Conservation (phyloP, 2,329 filamentous ascomycete genomes). For the Diaporthe longicolla region DNA sequence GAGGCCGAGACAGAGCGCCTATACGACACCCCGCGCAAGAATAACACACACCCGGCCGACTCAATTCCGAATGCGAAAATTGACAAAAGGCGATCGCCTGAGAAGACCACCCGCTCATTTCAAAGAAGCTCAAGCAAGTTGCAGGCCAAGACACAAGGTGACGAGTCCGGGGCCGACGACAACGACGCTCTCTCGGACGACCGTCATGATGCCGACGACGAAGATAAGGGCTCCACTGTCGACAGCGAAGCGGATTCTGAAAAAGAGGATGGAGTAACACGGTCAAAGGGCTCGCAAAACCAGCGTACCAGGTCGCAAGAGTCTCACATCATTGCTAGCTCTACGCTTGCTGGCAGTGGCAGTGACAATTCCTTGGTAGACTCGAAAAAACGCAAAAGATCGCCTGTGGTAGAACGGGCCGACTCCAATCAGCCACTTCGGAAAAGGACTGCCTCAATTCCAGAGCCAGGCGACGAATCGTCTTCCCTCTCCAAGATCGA, state of each 20-base stretch:
- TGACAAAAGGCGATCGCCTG: slow-evolving; percentile 62
- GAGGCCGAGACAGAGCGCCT: slow-evolving; percentile 96
- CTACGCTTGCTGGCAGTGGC: slow-evolving; percentile 35
- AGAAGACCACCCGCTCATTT: slow-evolving; percentile 62
- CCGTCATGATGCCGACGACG: slow-evolving; percentile 42
- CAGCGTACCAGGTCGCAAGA: slow-evolving; percentile 42
- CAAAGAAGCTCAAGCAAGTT: slow-evolving; percentile 85
- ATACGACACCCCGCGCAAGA: slow-evolving; percentile 84
- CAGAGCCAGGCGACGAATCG: slow-evolving; percentile 54
- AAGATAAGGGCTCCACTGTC: slow-evolving; percentile 55
- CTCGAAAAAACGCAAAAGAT: slow-evolving; percentile 67
- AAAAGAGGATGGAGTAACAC: slow-evolving; percentile 44
- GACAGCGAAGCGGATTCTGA: slow-evolving; percentile 55
- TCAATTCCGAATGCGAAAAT: slow-evolving; percentile 21
- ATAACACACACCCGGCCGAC: slow-evolving; percentile 42
- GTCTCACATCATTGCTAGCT: slow-evolving; percentile 43
- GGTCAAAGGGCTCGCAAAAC: slow-evolving; percentile 49
- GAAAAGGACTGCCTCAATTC: slow-evolving; percentile 68
- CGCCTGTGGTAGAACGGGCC: slow-evolving; percentile 59
- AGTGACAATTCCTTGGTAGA: slow-evolving; percentile 54
- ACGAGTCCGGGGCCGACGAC: slow-evolving; percentile 55
- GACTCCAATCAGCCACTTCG: slow-evolving; percentile 64
- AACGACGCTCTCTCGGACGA: slow-evolving; percentile 57
- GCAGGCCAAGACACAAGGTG: slow-evolving; percentile 62
- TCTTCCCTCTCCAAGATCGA: slow-evolving; percentile 51